Percentiles rank a stretch among this genome's conserved stretches.
Conservation (phyloP, 306 rosid species). For the Herpetospermum pedunculosum region DNA sequence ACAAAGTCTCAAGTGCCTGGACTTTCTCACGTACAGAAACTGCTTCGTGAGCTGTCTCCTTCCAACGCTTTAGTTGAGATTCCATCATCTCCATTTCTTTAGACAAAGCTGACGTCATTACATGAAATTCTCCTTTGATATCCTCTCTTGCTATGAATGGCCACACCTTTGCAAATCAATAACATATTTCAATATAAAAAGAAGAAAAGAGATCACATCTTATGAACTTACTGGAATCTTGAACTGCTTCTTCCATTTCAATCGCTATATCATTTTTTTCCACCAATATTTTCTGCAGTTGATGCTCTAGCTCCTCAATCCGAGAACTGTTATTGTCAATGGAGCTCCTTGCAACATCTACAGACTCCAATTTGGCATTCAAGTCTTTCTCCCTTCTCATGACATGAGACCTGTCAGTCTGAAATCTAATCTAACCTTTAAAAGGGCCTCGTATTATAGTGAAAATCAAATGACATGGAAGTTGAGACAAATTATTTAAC, state of each 20-base stretch:
- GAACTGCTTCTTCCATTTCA: conserved; percentile 73
- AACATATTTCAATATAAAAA: background rate
- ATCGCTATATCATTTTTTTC: conserved; percentile 76
- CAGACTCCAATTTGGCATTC: conserved; percentile 49
- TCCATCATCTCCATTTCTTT: conserved; percentile 97
- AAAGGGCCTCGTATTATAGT: conserved; percentile 6
- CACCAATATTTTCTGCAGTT: conserved; percentile 49
- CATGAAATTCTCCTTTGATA: conserved; percentile 74
- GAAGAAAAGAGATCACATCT: conserved; percentile 19
- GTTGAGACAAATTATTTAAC: conserved; percentile 28
- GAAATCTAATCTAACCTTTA: conserved; percentile 22
- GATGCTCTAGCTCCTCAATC: conserved; percentile 68
- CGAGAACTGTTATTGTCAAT: conserved; percentile 42
- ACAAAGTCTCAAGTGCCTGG: conserved; percentile 38
- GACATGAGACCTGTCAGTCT: conserved; percentile 64
- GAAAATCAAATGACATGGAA: conserved; percentile 8
- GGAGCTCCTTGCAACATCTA: conserved; percentile 45
- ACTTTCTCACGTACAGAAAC: conserved; percentile 61
- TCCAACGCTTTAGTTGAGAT: conserved; percentile 81
- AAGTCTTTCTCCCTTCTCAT: conserved; percentile 76
- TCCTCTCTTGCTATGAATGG: conserved; percentile 77
- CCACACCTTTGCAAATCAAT: conserved; percentile 22
- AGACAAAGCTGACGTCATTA: conserved; percentile 85
- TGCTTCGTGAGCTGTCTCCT: conserved; percentile 75
- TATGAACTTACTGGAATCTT: conserved; percentile 53